A percentile compares a stretch with the other conserved stretches of the same genome.
Evolutionary conservation across 805 yeast species (phyloP).

Genomic region (Yamadazyma ubonensis): DNA sequence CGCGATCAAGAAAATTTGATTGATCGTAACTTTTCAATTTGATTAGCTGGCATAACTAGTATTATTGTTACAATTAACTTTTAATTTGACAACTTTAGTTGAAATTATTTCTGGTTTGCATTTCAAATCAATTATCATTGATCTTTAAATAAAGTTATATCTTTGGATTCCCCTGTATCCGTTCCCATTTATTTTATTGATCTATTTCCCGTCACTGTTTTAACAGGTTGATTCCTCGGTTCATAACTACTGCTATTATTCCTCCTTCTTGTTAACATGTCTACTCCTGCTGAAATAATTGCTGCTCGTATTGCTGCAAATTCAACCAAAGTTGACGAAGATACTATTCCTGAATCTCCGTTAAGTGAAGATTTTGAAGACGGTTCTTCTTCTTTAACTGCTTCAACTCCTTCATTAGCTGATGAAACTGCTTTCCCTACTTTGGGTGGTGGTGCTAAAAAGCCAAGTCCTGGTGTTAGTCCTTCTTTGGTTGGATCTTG

Average conservation of each 20-base stretch:
- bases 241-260: conserved; percentile 1
- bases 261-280: conserved; percentile 23
- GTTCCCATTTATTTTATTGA: background rate
- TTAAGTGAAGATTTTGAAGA: conserved; percentile 17
- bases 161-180: background rate
- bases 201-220: conserved; percentile 7
- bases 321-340: conserved; percentile 10
- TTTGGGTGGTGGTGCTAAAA: conserved; percentile 50
- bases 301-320: conserved; percentile 38
- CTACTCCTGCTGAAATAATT: conserved; percentile 49
- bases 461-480: conserved; percentile 22
- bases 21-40: conserved; percentile 1
- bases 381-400: conserved; percentile 16
- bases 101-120: background rate
- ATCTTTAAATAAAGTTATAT: too few relatives aligned
- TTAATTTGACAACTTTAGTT: background rate
- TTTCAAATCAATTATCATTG: background rate
- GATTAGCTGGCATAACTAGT: conserved; percentile 5
- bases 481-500: conserved; percentile 31
- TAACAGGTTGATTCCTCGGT: conserved; percentile 3
- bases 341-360: conserved; percentile 12
- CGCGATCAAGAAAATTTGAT: conserved; percentile 1
- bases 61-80: background rate
- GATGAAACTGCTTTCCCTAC: conserved; percentile 66
- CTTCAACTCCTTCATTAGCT: conserved; percentile 39